Conservation (phyloP, 2,329 filamentous ascomycete genomes). For the Chrysoporthe deuterocubensis region DNA sequence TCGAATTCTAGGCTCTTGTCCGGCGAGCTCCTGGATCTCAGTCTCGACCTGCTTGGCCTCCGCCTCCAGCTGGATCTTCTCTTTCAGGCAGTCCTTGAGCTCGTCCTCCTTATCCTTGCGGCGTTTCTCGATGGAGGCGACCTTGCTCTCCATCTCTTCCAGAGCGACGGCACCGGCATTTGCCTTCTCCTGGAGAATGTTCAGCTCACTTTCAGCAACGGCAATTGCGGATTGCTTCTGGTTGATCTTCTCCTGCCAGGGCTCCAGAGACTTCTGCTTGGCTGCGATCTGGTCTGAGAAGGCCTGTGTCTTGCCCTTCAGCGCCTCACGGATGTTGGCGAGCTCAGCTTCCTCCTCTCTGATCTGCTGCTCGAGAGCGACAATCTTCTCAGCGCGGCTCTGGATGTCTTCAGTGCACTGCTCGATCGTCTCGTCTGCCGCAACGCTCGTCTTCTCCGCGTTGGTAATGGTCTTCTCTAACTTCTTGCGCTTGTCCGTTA, state of each 20-base stretch:
- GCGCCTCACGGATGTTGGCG: slow-evolving; percentile 76
- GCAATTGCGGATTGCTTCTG: slow-evolving; percentile 93
- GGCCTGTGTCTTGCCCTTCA: slow-evolving; percentile 95
- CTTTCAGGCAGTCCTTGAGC: slow-evolving; percentile 73
- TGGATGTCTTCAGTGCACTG: slow-evolving; percentile 80
- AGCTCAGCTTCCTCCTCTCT: slow-evolving; percentile 82
- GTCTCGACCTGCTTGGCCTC: slow-evolving; percentile 73
- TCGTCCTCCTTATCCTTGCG: slow-evolving; percentile 73
- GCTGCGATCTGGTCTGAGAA: slow-evolving; percentile 90
- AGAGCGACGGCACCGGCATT: slow-evolving; percentile 85
- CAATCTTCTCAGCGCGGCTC: slow-evolving; percentile 74
- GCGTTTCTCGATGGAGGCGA: slow-evolving; percentile 72
- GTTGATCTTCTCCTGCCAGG: slow-evolving; percentile 96
- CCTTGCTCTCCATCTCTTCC: slow-evolving; percentile 81
- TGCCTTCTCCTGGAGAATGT: slow-evolving; percentile 86
- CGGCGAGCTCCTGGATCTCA: slow-evolving; percentile 72
- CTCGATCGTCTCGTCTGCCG: slow-evolving; percentile 77
- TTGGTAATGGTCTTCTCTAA: slow-evolving; percentile 84
- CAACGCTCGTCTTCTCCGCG: slow-evolving; percentile 73
- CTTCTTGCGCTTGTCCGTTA: slow-evolving; percentile 90
- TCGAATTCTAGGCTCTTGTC: slow-evolving; percentile 81
- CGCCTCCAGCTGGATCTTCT: slow-evolving; percentile 74
- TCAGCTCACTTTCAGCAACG: slow-evolving; percentile 91
- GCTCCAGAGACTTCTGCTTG: slow-evolving; percentile 93
- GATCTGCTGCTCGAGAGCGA: slow-evolving; percentile 75